Evolutionary conservation across 192 early-diverging fungal species (phyloP).

Genomic region (Coemansia sp.): DNA sequence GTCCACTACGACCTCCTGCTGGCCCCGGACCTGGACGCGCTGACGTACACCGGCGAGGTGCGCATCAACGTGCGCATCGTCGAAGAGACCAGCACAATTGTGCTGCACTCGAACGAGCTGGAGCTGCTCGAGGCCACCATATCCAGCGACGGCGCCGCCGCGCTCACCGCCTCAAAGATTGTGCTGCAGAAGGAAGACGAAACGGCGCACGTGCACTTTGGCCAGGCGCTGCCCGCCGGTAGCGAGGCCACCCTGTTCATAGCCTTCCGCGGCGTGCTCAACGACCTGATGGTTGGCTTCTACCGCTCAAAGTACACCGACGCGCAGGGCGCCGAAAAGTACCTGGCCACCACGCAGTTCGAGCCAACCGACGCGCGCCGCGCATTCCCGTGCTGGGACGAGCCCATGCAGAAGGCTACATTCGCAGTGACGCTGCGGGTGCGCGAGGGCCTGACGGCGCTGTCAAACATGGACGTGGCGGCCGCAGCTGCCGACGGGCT

Average conservation of each 20-base stretch:
- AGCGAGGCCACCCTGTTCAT: constrained; percentile 55
- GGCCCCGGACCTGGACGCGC: constrained; percentile 74
- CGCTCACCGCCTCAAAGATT: constrained; percentile 22
- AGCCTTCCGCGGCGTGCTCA: constrained; percentile 62
- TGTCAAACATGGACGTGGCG: constrained; percentile 71
- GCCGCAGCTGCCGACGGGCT: constrained; percentile 3
- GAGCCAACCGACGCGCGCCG: constrained; percentile 83
- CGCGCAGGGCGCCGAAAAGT: constrained; percentile 55
- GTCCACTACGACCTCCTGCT: constrained; percentile 77
- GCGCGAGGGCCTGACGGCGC: constrained; percentile 51
- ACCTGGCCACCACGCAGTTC: constrained; percentile 92
- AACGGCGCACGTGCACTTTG: constrained; percentile 58
- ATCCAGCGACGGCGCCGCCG: constrained; percentile 48
- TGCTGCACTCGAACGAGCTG: constrained; percentile 65
- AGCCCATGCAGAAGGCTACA: constrained; percentile 91
- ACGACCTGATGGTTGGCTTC: constrained; percentile 92
- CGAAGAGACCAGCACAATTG: constrained; percentile 60
- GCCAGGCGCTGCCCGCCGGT: constrained; percentile 52
- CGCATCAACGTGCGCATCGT: constrained; percentile 65
- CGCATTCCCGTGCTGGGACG: constrained; percentile 95
- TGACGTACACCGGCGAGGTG: constrained; percentile 76
- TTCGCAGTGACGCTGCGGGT: constrained; percentile 67
- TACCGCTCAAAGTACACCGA: constrained; percentile 80
- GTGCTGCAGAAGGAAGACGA: constrained; percentile 29
- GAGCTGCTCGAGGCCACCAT: constrained; percentile 49